phyloP scores from a whole-genome alignment of 495 filamentous ascomycete genomes.

The Bacidia rubella region DNA sequence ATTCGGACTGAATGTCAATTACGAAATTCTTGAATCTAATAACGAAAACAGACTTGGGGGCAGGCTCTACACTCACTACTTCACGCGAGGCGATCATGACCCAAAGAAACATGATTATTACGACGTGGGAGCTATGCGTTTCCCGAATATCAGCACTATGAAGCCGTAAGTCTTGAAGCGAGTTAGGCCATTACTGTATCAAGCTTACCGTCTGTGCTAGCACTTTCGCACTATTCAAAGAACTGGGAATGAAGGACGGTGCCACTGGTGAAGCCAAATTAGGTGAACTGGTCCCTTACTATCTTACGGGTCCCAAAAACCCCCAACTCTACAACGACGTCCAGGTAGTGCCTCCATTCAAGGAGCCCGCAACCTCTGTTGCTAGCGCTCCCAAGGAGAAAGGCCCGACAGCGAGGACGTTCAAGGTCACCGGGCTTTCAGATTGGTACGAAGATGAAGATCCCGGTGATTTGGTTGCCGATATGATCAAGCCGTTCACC shows the following conservation, averaged over 20 bases:
- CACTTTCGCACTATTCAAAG: not conserved
- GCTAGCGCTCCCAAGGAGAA: not conserved
- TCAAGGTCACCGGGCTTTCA: slow-evolving; percentile 4
- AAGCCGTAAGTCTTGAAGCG: not conserved
- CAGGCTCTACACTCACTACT: slow-evolving; percentile 9
- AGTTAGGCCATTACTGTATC: not conserved
- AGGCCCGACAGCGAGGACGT: not conserved
- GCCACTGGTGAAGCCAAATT: slow-evolving; percentile 3
- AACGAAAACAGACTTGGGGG: slow-evolving; percentile 6
- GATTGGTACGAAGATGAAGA: not conserved
- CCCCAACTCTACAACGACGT: slow-evolving; percentile 17
- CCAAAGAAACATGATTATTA: slow-evolving; percentile 25
- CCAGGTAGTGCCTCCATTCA: not conserved
- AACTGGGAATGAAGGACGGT: slow-evolving; percentile 4
- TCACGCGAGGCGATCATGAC: not conserved
- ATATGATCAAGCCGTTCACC: slow-evolving; percentile 4
- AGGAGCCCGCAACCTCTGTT: too few species aligned
- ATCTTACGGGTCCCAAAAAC: slow-evolving; percentile 10
- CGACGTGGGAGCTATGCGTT: slow-evolving; percentile 33
- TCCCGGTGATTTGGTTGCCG: not conserved
- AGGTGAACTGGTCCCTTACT: slow-evolving; percentile 17
- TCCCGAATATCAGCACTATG: slow-evolving; percentile 23
- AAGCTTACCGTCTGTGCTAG: not conserved
- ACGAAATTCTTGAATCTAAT: slow-evolving; percentile 24
- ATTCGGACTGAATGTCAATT: slow-evolving; percentile 15